Conservation (phyloP, 192 early-diverging fungal genomes). For the Coemansia sp. region DNA sequence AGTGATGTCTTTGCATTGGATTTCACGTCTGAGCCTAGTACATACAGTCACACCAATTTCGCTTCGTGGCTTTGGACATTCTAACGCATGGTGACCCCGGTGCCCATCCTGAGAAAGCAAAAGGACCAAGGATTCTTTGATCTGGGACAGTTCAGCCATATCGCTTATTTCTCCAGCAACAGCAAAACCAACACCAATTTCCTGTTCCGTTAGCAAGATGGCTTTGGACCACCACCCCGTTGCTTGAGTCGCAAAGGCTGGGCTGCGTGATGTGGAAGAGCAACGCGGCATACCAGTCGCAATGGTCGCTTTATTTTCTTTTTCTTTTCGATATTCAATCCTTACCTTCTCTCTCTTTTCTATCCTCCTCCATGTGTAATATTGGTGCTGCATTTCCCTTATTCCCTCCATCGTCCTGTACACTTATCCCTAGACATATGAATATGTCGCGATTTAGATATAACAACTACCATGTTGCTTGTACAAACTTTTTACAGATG, state of each 20-base stretch:
- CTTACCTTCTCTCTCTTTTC: background rate
- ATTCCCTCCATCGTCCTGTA: background rate
- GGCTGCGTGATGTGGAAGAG: no score
- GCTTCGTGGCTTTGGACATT: background rate
- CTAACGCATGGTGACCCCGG: background rate
- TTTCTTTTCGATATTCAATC: background rate
- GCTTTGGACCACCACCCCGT: no score
- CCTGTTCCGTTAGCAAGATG: no score
- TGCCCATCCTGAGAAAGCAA: background rate
- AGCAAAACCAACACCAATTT: no score
- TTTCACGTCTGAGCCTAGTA: background rate
- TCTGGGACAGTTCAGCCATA: background rate
- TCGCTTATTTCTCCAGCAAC: background rate
- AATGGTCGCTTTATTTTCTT: background rate
- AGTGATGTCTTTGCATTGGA: background rate
- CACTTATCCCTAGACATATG: no score
- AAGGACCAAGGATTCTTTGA: background rate
- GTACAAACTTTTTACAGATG: no score
- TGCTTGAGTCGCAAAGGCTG: no score
- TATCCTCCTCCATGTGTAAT: background rate
- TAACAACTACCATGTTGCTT: no score
- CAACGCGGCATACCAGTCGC: no score
- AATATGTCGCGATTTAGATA: no score
- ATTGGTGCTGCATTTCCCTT: background rate
- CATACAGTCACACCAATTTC: background rate